Percentiles rank a stretch among this genome's conserved stretches.
These are phyloP conservation scores for Teratosphaeria pseudoeucalypti DNA, from an alignment of 2,329 filamentous ascomycete species.

Conservation along the genomic window DNA sequence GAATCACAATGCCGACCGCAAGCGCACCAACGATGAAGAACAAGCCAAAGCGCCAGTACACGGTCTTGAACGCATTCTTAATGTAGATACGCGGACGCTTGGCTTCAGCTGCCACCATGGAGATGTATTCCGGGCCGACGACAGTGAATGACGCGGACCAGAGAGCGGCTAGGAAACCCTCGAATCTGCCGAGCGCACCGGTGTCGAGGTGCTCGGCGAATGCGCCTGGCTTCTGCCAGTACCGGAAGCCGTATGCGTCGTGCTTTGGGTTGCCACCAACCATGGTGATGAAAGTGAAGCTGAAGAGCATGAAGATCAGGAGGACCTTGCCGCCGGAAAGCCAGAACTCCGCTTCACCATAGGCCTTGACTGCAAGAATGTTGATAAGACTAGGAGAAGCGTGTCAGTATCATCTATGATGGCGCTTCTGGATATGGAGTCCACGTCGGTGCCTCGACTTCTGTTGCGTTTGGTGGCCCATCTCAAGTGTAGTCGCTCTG, in stretches of 20 bases:
- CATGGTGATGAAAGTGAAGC: conserved; percentile 25
- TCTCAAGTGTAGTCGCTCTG: conserved; percentile 1
- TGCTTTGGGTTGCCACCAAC: conserved; percentile 22
- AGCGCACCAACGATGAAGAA: conserved; percentile 41
- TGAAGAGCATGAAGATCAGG: conserved; percentile 21
- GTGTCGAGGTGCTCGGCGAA: conserved; percentile 21
- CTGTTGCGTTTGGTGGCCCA: background rate
- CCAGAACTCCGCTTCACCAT: conserved; percentile 41
- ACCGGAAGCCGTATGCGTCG: conserved; percentile 34
- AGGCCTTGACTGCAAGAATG: conserved; percentile 34
- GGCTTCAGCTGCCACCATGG: conserved; percentile 39
- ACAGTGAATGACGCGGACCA: conserved; percentile 29
- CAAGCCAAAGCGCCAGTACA: conserved; percentile 38
- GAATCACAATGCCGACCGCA: conserved; percentile 34
- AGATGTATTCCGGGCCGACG: conserved; percentile 39
- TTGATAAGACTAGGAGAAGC: conserved; percentile 22
- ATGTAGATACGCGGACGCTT: conserved; percentile 36
- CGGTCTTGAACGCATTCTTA: conserved; percentile 40
- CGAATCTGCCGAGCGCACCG: conserved; percentile 24
- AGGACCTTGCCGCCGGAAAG: conserved; percentile 38
- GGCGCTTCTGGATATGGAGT: background rate
- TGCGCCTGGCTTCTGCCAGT: conserved; percentile 21
- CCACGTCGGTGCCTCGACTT: background rate
- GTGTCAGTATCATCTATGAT: background rate
- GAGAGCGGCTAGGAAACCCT: conserved; percentile 27